These are phyloP conservation scores for Planoprotostelium fungivorum DNA, from an alignment of 78 protist genomes.

Conservation along the genomic window DNA sequence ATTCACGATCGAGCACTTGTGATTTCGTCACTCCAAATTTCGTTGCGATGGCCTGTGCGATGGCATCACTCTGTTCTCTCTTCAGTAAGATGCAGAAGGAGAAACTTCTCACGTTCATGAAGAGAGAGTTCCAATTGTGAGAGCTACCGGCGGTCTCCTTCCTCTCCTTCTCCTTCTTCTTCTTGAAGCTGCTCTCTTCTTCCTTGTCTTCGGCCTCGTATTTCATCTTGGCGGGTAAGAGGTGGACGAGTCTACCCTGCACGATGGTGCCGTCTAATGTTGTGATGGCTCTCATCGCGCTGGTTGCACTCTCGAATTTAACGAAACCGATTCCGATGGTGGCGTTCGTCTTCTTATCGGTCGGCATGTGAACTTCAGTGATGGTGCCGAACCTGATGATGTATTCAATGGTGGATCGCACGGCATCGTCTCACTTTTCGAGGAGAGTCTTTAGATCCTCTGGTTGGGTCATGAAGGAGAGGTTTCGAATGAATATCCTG, in stretches of 20 bases:
- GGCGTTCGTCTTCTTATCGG: conserved; percentile 65
- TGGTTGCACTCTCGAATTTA: conserved; percentile 62
- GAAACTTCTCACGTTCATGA: conserved; percentile 50
- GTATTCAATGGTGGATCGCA: neutral
- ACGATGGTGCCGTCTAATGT: conserved; percentile 44
- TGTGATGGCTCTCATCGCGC: conserved; percentile 69
- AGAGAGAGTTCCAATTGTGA: conserved; percentile 89
- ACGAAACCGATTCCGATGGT: conserved; percentile 86
- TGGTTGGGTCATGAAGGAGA: conserved; percentile 26
- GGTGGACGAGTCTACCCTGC: conserved; percentile 78
- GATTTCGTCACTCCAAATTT: conserved; percentile 55
- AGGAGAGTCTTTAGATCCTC: conserved; percentile 40
- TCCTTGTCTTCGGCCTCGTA: neutral
- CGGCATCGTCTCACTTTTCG: neutral
- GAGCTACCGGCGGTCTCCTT: conserved; percentile 28
- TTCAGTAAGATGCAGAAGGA: neutral
- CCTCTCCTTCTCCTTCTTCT: conserved; percentile 24
- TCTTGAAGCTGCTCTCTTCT: conserved; percentile 29
- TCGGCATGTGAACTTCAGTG: conserved; percentile 80
- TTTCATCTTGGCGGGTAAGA: conserved; percentile 67
- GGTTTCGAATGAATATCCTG: conserved; percentile 55
- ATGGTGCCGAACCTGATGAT: conserved; percentile 37
- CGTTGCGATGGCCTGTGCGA: conserved; percentile 74
- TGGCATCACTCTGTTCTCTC: conserved; percentile 61
- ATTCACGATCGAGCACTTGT: conserved; percentile 56